phyloP scores from a whole-genome alignment of 2,329 filamentous ascomycete genomes.

The Rachicladosporium sp. region DNA sequence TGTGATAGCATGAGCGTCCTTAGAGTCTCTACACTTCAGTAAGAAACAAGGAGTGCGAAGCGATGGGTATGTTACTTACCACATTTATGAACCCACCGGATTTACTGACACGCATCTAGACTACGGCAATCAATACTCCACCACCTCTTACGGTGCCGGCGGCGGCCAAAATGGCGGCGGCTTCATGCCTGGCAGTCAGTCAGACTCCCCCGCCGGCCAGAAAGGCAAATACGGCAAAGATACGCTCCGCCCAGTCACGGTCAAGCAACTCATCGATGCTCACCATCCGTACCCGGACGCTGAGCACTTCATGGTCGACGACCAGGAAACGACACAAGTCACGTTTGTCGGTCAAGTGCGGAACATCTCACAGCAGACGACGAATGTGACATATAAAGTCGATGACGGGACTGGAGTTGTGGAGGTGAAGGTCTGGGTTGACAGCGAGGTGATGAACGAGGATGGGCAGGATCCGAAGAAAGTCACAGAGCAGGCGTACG shows the following conservation, averaged over 20 bases:
- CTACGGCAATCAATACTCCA: conserved; percentile 35
- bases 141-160: conserved; percentile 43
- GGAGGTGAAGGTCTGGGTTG: conserved; percentile 82
- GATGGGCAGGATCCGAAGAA: conserved; percentile 33
- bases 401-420: conserved; percentile 90
- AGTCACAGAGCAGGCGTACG: conserved; percentile 63
- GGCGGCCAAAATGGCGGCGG: conserved; percentile 46
- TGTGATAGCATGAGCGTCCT: too few relatives aligned
- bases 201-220: conserved; percentile 26
- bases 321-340: conserved; percentile 54
- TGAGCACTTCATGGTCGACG: conserved; percentile 70
- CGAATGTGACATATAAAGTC: conserved; percentile 82
- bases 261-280: conserved; percentile 85
- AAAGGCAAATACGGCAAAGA: conserved; percentile 57
- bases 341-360: conserved; percentile 87
- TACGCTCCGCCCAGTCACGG: conserved; percentile 81
- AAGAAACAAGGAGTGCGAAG: too few relatives aligned
- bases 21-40: too few relatives aligned
- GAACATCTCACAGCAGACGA: conserved; percentile 71
- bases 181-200: conserved; percentile 42
- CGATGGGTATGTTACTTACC: too few relatives aligned
- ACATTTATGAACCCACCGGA: too few relatives aligned
- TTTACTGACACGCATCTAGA: conserved; percentile 5
- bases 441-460: conserved; percentile 44
- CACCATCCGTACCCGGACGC: conserved; percentile 61